Evolutionary conservation across 768 basidiomycete genomes (phyloP).

Genomic region (Ramaria sp.): DNA sequence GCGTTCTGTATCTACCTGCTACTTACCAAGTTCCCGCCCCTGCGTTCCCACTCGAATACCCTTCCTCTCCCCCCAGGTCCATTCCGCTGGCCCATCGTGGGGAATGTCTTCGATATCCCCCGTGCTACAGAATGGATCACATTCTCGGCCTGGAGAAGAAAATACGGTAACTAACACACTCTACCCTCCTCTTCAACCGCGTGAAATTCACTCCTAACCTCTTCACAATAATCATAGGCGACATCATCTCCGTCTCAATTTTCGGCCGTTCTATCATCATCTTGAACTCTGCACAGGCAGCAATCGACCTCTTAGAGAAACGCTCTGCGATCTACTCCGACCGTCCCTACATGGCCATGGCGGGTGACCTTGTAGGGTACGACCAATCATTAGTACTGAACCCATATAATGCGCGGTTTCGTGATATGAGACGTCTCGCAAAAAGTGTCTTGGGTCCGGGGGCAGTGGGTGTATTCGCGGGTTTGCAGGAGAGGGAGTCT

Average conservation of each 20-base stretch:
- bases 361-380: neutral
- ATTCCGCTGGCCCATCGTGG: conserved; percentile 16
- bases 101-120: conserved; percentile 18
- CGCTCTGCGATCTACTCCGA: neutral
- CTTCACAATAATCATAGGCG: conserved; percentile 10
- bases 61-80: conserved; percentile 20
- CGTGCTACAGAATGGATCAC: conserved; percentile 13
- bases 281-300: conserved; percentile 13
- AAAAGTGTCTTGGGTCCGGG: too few species aligned
- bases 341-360: conserved; percentile 10
- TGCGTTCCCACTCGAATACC: too few species aligned
- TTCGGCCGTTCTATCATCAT: conserved; percentile 38
- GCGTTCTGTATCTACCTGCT: too few species aligned
- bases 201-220: neutral
- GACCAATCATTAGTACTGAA: too few species aligned
- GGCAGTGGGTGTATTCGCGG: too few species aligned
- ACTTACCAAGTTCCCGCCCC: too few species aligned
- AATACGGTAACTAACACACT: conserved; percentile 11
- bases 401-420: too few species aligned
- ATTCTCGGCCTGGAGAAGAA: conserved; percentile 14
- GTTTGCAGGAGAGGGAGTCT: too few species aligned
- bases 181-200: neutral
- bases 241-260: conserved; percentile 32
- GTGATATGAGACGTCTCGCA: too few species aligned
- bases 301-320: neutral